phyloP scores from a whole-genome alignment of 1,284 basidiomycete species.

The Agroathelia rolfsii region DNA sequence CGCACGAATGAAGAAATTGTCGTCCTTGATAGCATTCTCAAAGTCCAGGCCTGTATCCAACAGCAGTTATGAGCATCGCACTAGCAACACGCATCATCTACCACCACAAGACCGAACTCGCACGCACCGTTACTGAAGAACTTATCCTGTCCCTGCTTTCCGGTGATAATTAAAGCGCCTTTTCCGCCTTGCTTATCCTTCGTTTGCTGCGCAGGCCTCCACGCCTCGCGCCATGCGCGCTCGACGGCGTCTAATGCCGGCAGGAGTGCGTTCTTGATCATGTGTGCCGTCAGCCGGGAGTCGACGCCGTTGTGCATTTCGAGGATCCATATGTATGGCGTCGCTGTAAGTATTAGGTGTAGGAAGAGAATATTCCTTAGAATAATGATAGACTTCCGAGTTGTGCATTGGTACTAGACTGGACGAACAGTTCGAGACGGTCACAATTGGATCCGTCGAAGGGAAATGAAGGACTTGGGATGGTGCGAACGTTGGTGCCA shows the following conservation, averaged over 20 bases:
- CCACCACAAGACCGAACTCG: conserved; percentile 2
- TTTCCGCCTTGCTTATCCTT: conserved; percentile 39
- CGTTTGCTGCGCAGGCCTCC: conserved; percentile 32
- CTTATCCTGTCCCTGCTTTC: conserved; percentile 65
- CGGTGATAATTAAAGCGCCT: conserved; percentile 73
- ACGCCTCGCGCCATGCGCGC: conserved; percentile 59
- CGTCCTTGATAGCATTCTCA: conserved; percentile 48
- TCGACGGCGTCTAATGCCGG: conserved; percentile 76
- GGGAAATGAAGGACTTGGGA: too few species aligned
- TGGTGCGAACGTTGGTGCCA: too few species aligned
- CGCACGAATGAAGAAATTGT: conserved; percentile 69
- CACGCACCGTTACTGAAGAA: conserved; percentile 80
- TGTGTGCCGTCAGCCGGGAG: conserved; percentile 53
- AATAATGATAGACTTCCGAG: background rate
- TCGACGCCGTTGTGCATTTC: conserved; percentile 73
- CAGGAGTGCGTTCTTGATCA: conserved; percentile 54
- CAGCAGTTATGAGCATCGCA: conserved; percentile 2
- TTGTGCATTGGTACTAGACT: too few species aligned
- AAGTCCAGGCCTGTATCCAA: conserved; percentile 58
- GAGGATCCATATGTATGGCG: conserved; percentile 56
- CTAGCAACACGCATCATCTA: conserved; percentile 9
- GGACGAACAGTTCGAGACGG: too few species aligned
- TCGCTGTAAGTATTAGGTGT: conserved; percentile 31
- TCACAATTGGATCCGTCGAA: too few species aligned
- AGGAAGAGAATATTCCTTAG: background rate